Base-by-base conservation (phyloP, 2,329 filamentous ascomycete genomes). In the Aspergillus sp. region DNA sequence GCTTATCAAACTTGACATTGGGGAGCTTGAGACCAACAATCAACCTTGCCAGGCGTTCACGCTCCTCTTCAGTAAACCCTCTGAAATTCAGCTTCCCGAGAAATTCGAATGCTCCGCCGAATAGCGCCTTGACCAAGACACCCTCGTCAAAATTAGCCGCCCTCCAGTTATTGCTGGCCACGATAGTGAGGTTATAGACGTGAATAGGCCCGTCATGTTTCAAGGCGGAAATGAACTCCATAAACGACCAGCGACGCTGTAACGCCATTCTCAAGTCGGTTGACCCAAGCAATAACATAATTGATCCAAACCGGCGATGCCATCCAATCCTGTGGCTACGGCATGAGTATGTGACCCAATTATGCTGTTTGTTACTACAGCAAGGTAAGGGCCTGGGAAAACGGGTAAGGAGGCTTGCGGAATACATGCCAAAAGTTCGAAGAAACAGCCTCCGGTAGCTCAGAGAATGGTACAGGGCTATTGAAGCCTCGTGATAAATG, bases 401-500 rank as follows among this genome's bases (percentile, higher is more conserved):
- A 17, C 56, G 57, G 43, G 56, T 58, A 21, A 64, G 51, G 14
- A 60, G 27, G 48, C 56, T 37, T n/a, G 49, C 60, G 2, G 60
- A 60, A 44, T 43, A 56, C 4, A 37, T 23, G 21, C 57, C 61
- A 52, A 59, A 63, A 5, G 56, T 49, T 33, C 58, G 55, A 35
- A 64, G 40, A 21, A 64, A 59, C 9, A 63, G 35, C 11, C 24
- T 55, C 48, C 60, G 56, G 52, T 62, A 63, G 5, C 60, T 58
- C 23, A 65, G 48, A 15, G 56, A 64, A 44, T 62, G 55, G 23
- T 56, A 62, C 3, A 63, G 44, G 7, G 59, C 63, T 52, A 64
- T 61, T 2, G 57, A 59, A 12, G 60, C 56, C 56, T 63, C 63
- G 33, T 65, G 63, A 47, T 63, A 65, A 27, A 65, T 60, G 27